Evolutionary conservation across 1,139 yeast species (phyloP), one percentile per base, ranked within the genome.

Genomic region (Candida frijolesensis): DNA sequence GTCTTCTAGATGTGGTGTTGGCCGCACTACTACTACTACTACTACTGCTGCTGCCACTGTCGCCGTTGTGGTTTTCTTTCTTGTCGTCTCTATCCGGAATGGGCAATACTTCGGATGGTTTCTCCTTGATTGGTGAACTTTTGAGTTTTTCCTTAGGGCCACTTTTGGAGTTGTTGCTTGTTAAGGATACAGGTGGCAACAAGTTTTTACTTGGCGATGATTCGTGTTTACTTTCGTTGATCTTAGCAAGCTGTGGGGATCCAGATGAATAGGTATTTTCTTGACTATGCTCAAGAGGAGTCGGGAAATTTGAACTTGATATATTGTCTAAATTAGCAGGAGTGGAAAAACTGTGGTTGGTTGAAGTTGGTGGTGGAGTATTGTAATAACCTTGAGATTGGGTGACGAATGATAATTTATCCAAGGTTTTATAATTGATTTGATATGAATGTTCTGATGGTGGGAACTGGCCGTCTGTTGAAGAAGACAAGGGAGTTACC

Each of bases 381-480:
- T 58, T 48, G 46, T 61, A 61, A 42, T 50, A 42, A 15, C 47
- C 33, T 42, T 44, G 44, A 14, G 55, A 51, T 41, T 54, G 59
- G 33, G 59, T 56, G 30, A 55, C 51, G 55, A 51, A 51, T 11
- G 59, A 65, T 42, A 74, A 63, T 49, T 72, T 72, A 46, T 74
- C 78, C 61, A 74, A 60, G 5, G 78, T 64, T 55, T 67, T 70
- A 12, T 71, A 50, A 58, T 72, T 68, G 44, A 72, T 62, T 43
- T 57, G 59, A 44, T 60, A 62, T 14, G 69, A 65, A 6, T 64
- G 56, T 50, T 54, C 57, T 2, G 60, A 48, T 9, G 58, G 49
- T 30, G 53, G 45, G 15, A 44, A 45, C 29, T 57, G 58, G 44
- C 54, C 54, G 37, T 55, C 55, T 3, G 58, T 57, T 2, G 65